Conservation (phyloP, 2,329 filamentous ascomycete genomes). For the Grosmannia huntii region DNA sequence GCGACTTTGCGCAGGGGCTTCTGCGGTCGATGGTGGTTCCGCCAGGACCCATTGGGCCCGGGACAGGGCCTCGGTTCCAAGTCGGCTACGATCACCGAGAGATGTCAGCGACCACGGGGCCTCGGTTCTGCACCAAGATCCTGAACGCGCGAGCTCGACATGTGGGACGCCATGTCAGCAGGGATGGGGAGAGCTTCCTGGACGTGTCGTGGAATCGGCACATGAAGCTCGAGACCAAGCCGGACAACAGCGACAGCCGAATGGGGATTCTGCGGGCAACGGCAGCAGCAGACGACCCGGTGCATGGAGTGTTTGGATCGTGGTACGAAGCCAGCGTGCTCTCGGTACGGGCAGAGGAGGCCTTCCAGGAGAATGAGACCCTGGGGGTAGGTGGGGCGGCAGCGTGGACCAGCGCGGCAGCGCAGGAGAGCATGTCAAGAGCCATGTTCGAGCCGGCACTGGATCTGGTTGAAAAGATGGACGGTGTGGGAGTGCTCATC, state of each 20-base stretch:
- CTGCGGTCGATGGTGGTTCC: slow-evolving; percentile 14
- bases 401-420: slow-evolving; percentile 10
- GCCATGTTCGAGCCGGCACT: slow-evolving; percentile 16
- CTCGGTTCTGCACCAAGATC: slow-evolving; percentile 4
- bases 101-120: background rate
- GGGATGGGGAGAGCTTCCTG: slow-evolving; percentile 12
- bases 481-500: slow-evolving; percentile 16
- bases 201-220: slow-evolving; percentile 13
- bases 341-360: slow-evolving; percentile 14
- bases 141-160: slow-evolving; percentile 9
- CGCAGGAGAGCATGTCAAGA: slow-evolving; percentile 11
- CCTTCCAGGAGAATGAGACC: slow-evolving; percentile 15
- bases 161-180: slow-evolving; percentile 8
- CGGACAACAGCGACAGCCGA: background rate
- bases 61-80: slow-evolving; percentile 5
- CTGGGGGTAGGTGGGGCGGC: slow-evolving; percentile 15
- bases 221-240: slow-evolving; percentile 10
- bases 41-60: slow-evolving; percentile 7
- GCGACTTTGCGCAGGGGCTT: slow-evolving; percentile 15
- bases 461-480: slow-evolving; percentile 17
- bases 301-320: slow-evolving; percentile 11
- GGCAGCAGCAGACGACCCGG: slow-evolving; percentile 6
- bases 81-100: slow-evolving; percentile 7
- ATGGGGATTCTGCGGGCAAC: slow-evolving; percentile 3
- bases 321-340: slow-evolving; percentile 20